Conservation (phyloP, 2,329 filamentous ascomycete genomes). For the Paraconiothyrium brasiliense region DNA sequence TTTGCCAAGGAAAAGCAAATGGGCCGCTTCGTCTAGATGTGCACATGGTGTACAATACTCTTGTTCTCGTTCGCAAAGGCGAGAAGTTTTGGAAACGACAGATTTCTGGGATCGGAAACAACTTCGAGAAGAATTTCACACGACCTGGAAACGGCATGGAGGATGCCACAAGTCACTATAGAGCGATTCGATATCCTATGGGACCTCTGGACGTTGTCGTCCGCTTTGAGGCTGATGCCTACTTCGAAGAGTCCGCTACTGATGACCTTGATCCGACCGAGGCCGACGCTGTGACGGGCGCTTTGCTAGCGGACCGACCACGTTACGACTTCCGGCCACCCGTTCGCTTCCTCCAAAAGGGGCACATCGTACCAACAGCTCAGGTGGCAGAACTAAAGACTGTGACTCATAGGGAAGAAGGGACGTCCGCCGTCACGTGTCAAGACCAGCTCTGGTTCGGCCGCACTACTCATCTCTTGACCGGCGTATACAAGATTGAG, state of each 20-base stretch:
- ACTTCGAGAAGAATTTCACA: conserved; percentile 42
- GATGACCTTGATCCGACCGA: conserved; percentile 25
- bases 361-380: conserved; percentile 30
- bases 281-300: conserved; percentile 24
- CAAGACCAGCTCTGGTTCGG: conserved; percentile 46
- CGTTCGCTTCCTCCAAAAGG: conserved; percentile 35
- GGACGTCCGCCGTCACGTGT: conserved; percentile 22
- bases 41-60: conserved; percentile 33
- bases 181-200: conserved; percentile 40
- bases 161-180: conserved; percentile 42
- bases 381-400: conserved; percentile 42
- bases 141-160: conserved; percentile 28
- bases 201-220: conserved; percentile 36
- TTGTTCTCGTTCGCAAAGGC: conserved; percentile 39
- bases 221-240: conserved; percentile 43
- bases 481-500: conserved; percentile 27
- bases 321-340: conserved; percentile 28
- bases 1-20: conserved; percentile 34
- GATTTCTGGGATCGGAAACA: conserved; percentile 28
- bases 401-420: conserved; percentile 17
- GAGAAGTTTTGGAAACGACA: conserved; percentile 32
- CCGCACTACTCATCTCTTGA: conserved; percentile 37
- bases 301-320: conserved; percentile 18
- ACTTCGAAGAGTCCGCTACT: conserved; percentile 30
- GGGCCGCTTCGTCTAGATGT: conserved; percentile 38